Base-by-base conservation (phyloP, 805 yeast genomes). In the Schwanniomyces sp. region DNA sequence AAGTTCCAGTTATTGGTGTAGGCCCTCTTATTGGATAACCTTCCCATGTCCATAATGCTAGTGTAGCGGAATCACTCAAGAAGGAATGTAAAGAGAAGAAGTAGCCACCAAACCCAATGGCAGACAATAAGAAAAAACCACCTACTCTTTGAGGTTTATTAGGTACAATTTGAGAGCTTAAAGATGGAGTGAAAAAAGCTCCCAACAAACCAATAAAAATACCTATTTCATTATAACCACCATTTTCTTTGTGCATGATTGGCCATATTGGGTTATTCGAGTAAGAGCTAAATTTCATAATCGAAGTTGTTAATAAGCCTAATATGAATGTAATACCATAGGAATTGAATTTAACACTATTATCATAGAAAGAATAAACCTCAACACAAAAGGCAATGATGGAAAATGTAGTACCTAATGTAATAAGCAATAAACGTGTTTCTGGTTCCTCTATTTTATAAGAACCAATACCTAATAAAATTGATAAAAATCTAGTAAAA, bases 211-310 rank as follows among this genome's bases (percentile, higher is more conserved):
- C 96, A 43, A 86, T 50, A 4, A 74, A 65, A 2, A 90, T 64
- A 36, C 94, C 96, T 27, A 81, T 67, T 44, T 74, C 75, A 66
- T 92, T 92, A 75, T 82, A 81, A 11, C 99, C 99, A 16, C 97
- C 97, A 56, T 88, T 91, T 10, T 74, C 79, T 14, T 75, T 76
- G 63, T 91, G 85, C 91, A 94, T 85, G 43, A 91, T 86, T 26
- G 98, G 96, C 99, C 99, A 94, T 41, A 91, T 74, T 34, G 99
- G 99, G 63, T 94, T 94, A 62, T 91, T 91, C 2, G 98, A 82
- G 68, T 80, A 86, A 57, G 77, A 80, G 8, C 85, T 80, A 69
- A 79, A 86, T 61, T 94, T 94, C 16, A 88, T 74, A 27, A 88
- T 79, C 0, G 91, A 80, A 1, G 96, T 82, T 5, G 82, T 63